These are phyloP conservation scores for Hirschfeldia incana DNA, from an alignment of 345 rosid species.

Conservation along the genomic window DNA sequence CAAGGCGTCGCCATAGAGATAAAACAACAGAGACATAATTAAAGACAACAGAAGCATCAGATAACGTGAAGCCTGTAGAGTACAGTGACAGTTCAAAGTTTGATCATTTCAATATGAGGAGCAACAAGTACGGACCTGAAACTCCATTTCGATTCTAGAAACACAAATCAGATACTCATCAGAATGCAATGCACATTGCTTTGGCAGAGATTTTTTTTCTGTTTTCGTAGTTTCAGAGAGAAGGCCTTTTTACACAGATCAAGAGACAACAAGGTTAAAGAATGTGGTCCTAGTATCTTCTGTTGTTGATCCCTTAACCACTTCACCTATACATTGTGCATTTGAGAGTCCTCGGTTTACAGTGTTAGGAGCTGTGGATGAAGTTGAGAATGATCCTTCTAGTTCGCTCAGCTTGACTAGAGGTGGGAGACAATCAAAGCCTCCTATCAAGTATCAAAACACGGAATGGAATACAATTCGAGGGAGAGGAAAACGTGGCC, in stretches of 20 bases:
- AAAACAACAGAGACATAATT: slow-evolving; percentile 53
- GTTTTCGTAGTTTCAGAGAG: slow-evolving; percentile 1
- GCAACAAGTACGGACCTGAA: slow-evolving; percentile 61
- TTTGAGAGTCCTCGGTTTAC: too few species aligned
- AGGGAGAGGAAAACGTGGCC: too few species aligned
- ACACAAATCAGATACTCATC: not conserved
- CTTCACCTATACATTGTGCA: too few species aligned
- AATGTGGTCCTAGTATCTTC: too few species aligned
- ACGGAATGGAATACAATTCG: too few species aligned
- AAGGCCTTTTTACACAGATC: slow-evolving; percentile 26
- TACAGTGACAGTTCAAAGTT: slow-evolving; percentile 10
- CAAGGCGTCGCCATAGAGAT: slow-evolving; percentile 86
- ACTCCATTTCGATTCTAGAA: slow-evolving; percentile 59
- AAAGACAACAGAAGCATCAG: slow-evolving; percentile 46
- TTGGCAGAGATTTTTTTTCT: not conserved
- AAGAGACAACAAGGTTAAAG: not conserved
- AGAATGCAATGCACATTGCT: not conserved
- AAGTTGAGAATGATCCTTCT: too few species aligned
- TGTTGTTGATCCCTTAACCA: too few species aligned
- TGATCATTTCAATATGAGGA: slow-evolving; percentile 43
- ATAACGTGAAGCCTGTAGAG: slow-evolving; percentile 54
- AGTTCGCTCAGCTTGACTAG: too few species aligned
- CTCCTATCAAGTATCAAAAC: too few species aligned
- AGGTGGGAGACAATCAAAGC: too few species aligned
- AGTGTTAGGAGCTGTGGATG: too few species aligned